These are phyloP conservation scores for Hygrophila difformis DNA, from an alignment of 257 asterid genomes.

Conservation along the genomic window DNA sequence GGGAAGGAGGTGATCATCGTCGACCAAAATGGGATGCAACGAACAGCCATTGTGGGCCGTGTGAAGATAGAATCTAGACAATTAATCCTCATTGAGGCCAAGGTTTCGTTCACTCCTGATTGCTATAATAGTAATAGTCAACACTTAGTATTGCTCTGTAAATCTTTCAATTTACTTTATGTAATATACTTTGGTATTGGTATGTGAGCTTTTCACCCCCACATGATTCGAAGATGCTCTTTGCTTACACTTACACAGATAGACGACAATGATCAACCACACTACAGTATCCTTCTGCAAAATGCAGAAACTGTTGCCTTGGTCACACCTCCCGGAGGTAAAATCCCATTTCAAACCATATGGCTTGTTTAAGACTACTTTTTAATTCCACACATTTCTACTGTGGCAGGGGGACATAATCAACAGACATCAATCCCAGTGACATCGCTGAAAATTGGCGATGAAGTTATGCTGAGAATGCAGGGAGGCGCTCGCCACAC, in stretches of 20 bases:
- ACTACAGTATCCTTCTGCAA: constrained; percentile 66
- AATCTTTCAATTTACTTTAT: too few species aligned
- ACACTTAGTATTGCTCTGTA: too few species aligned
- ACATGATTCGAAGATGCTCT: background rate
- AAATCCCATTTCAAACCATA: background rate
- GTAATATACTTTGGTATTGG: constrained; percentile 1
- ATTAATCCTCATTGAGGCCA: constrained; percentile 70
- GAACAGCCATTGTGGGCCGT: constrained; percentile 77
- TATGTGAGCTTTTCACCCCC: background rate
- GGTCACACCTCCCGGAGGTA: constrained; percentile 57
- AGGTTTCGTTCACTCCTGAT: constrained; percentile 27
- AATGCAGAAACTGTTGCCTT: constrained; percentile 86
- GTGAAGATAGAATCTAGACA: constrained; percentile 86
- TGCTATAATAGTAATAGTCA: too few species aligned
- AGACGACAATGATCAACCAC: constrained; percentile 29
- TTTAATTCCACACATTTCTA: too few species aligned
- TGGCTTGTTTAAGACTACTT: too few species aligned
- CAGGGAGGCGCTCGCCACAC: constrained; percentile 91
- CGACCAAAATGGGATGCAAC: constrained; percentile 61
- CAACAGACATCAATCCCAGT: constrained; percentile 46
- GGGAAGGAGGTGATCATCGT: constrained; percentile 78
- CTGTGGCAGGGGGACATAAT: constrained; percentile 28
- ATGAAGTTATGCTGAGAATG: constrained; percentile 50
- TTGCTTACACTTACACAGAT: too few species aligned
- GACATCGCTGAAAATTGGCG: constrained; percentile 64